Evolutionary conservation across 108 stramenopile genomes (phyloP), one percentile per base, ranked within the genome.

Genomic region (Conticribra weissflogii): DNA sequence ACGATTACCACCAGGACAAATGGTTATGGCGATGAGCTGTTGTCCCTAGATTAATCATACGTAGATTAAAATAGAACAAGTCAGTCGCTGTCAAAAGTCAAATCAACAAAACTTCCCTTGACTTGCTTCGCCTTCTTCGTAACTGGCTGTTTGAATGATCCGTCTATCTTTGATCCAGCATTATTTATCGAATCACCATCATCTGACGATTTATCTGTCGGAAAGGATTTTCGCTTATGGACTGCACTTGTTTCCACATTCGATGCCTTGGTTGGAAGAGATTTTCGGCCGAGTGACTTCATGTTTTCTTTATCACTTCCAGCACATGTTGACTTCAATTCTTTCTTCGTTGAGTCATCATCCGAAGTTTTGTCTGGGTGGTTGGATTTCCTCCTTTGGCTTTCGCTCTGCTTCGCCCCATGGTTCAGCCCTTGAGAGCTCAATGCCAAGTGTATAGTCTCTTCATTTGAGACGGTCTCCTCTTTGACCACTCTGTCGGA

Each of bases 81-180:
- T 70, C 59, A 58, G 55, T 30, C 59, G 44, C 58, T 60, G 41
- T 72, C 71, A 54, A 63, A 50, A 0, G 52, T 54, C 71, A 72
- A 63, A 44, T 72, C 71, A 46, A 72, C 59, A 22, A 47, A n/a
- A 17, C 34, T 63, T 24, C 1, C 2, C 44, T 2, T 68, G n/a
- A n/a, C n/a, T 9, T 49, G 16, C 3, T 52, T 34, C 47, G 32
- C n/a, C 16, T 5, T 54, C 8, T 48, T 31, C 15, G 48, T 34
- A 36, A 4, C 5, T 17, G n/a, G 28, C 58, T 31, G 59, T 4
- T 49, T 58, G 7, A 47, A n/a, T 27, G 46, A 19, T 17, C 25
- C n/a, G 1, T 53, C n/a, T 49, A 31, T 24, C 53, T 49, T 47
- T 33, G 64, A 36, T 65, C 51, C 23, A 22, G 51, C 5, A 32